phyloP scores from a whole-genome alignment of 208 protist genomes.

The Acanthamoeba quina region DNA sequence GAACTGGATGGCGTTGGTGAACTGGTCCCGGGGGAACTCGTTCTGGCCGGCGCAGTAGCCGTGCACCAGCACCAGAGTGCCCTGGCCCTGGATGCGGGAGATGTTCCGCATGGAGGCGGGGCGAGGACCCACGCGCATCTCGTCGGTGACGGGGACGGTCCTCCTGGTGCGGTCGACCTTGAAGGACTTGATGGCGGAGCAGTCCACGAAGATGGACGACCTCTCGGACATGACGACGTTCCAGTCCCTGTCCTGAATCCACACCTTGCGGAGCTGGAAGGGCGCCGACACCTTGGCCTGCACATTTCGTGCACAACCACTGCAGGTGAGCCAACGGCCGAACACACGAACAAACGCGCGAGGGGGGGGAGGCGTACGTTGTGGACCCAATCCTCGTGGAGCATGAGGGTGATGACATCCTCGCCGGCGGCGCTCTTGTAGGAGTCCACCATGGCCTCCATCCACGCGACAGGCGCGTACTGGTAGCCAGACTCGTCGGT shows the following conservation, averaged over 20 bases:
- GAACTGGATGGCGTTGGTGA: slow-evolving; percentile 71
- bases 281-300: neutral
- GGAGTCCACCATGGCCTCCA: slow-evolving; percentile 47
- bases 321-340: neutral
- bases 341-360: no score
- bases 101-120: neutral
- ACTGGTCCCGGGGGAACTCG: slow-evolving; percentile 68
- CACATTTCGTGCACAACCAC: slow-evolving; percentile 75
- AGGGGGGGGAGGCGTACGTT: neutral
- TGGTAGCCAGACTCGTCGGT: slow-evolving; percentile 48
- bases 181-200: neutral
- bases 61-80: slow-evolving; percentile 30
- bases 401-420: neutral
- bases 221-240: slow-evolving; percentile 49
- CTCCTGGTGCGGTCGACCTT: no score
- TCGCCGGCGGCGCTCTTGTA: slow-evolving; percentile 24
- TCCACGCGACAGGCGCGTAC: slow-evolving; percentile 53
- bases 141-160: slow-evolving; percentile 70
- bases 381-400: slow-evolving; percentile 70
- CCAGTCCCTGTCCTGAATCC: slow-evolving; percentile 28
- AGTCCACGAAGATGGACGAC: slow-evolving; percentile 15
- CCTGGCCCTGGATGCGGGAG: no score
- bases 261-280: slow-evolving; percentile 54
- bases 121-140: slow-evolving; percentile 42
- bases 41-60: slow-evolving; percentile 75